Conservation (phyloP, 1,284 basidiomycete species). For the Chiua sp. region DNA sequence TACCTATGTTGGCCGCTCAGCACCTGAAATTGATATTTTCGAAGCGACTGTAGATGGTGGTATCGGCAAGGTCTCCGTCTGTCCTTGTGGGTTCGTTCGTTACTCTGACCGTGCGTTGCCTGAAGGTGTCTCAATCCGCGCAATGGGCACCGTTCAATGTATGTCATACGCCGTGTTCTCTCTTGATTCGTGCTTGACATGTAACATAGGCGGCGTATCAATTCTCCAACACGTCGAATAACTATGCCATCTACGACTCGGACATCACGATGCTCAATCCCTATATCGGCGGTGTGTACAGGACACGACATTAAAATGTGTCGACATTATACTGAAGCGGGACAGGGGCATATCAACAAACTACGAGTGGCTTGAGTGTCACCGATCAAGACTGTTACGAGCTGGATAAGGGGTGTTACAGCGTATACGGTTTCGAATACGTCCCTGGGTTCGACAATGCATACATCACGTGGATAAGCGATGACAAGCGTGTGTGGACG, state of each 20-base stretch:
- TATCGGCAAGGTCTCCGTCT: conserved; percentile 33
- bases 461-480: conserved; percentile 56
- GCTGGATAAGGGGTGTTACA: conserved; percentile 32
- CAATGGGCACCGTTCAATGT: conserved; percentile 43
- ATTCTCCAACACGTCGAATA: conserved; percentile 34
- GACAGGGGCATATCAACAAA: conserved; percentile 39
- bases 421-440: conserved; percentile 42
- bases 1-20: conserved; percentile 69
- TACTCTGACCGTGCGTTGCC: conserved; percentile 11
- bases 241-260: conserved; percentile 33
- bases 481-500: conserved; percentile 51
- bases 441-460: conserved; percentile 44
- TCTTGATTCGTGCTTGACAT: conserved; percentile 7
- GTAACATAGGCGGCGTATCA: conserved; percentile 34
- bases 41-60: conserved; percentile 37
- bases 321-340: conserved; percentile 3
- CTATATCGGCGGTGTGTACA: conserved; percentile 35
- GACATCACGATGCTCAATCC: conserved; percentile 31
- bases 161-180: neutral
- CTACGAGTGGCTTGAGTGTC: conserved; percentile 36
- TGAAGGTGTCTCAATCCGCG: conserved; percentile 40
- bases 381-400: conserved; percentile 40
- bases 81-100: neutral
- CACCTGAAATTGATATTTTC: conserved; percentile 74
- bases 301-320: neutral